Conservation (phyloP, 306 rosid genomes). For the Parietaria judaica region DNA sequence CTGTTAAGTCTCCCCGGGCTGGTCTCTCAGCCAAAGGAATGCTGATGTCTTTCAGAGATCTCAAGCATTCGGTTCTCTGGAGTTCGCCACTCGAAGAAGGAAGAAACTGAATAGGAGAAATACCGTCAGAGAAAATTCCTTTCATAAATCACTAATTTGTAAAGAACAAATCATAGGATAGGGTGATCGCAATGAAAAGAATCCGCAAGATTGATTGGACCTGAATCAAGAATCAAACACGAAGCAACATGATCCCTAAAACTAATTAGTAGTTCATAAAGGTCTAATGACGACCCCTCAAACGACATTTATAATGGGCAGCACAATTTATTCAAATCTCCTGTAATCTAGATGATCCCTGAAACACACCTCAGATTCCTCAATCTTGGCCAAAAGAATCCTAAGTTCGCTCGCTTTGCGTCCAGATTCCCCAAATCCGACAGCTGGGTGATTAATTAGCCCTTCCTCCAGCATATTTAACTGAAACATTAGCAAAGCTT, state of each 20-base stretch:
- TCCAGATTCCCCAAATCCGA: conserved; percentile 94
- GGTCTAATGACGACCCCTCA: neutral
- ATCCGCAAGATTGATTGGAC: neutral
- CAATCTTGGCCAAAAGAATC: conserved; percentile 89
- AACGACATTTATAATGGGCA: neutral
- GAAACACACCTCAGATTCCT: conserved; percentile 81
- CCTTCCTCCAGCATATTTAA: conserved; percentile 94
- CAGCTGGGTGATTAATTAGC: conserved; percentile 76
- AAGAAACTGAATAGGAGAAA: conserved; percentile 55
- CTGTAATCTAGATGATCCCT: conserved; percentile 10
- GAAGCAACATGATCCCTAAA: too few relatives aligned
- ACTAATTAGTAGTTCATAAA: too few relatives aligned
- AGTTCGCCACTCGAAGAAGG: conserved; percentile 81
- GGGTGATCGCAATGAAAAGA: neutral
- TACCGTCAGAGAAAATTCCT: neutral
- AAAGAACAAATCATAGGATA: neutral
- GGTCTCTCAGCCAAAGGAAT: conserved; percentile 93
- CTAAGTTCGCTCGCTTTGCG: conserved; percentile 80
- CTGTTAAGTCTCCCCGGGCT: conserved; percentile 96
- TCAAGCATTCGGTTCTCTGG: conserved; percentile 88
- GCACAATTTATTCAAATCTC: neutral
- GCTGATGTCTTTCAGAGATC: conserved; percentile 76
- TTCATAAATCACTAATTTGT: neutral
- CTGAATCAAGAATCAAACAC: neutral
- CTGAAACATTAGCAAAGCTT: conserved; percentile 37